A percentile compares a stretch with the other conserved stretches of the same genome.
phyloP scores from a whole-genome alignment of 768 basidiomycete species.

The Xerocomus potaroensis region DNA sequence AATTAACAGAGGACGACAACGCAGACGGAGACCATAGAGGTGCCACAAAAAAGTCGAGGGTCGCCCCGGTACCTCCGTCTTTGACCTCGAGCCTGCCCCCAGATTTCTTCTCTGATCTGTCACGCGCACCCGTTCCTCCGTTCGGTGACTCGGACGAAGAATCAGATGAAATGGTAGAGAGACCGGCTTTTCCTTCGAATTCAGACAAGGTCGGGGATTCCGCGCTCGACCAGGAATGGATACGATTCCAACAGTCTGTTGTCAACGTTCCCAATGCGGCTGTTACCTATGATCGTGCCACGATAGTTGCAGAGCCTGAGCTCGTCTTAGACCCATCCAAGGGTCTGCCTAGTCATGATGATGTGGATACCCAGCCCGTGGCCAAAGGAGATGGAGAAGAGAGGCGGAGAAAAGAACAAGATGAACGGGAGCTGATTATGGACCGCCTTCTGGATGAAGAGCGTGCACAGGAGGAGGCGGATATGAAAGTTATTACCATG shows the following conservation, averaged over 20 bases:
- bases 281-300: constrained; percentile 65
- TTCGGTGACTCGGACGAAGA: constrained; percentile 42
- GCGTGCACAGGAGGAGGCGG: constrained; percentile 82
- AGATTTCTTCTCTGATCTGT: constrained; percentile 82
- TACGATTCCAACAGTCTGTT: constrained; percentile 64
- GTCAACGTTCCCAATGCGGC: constrained; percentile 39
- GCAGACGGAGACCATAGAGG: constrained; percentile 21
- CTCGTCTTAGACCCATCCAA: constrained; percentile 42
- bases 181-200: not conserved
- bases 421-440: constrained; percentile 82
- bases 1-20: constrained; percentile 21
- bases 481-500: constrained; percentile 63
- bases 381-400: constrained; percentile 30
- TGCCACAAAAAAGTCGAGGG: constrained; percentile 31
- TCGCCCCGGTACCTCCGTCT: constrained; percentile 10
- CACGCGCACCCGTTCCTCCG: constrained; percentile 40
- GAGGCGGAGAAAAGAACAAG: constrained; percentile 52
- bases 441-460: constrained; percentile 83
- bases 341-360: constrained; percentile 44
- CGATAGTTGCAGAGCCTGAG: constrained; percentile 65
- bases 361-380: constrained; percentile 15
- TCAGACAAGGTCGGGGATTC: constrained; percentile 13
- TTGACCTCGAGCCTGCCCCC: constrained; percentile 43
- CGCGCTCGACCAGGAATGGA: constrained; percentile 67
- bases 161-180: constrained; percentile 26